Evolutionary conservation across 768 basidiomycete genomes (phyloP), one percentile per base, ranked within the genome.

Genomic region (Leccinum subtestaceum): DNA sequence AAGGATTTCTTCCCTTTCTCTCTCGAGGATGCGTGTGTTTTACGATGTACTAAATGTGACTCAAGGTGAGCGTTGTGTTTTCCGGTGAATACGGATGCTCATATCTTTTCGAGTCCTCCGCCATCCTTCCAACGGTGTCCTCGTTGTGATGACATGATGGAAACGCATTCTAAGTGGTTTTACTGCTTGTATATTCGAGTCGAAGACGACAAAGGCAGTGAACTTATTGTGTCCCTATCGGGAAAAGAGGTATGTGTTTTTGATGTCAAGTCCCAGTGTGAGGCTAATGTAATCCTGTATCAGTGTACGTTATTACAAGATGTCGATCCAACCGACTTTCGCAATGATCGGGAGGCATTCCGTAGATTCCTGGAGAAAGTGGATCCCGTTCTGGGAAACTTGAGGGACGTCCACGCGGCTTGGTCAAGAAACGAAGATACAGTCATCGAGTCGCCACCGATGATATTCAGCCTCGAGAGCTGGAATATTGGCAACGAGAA

Each of bases 1-100:
- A 65, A 82, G 9, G 84, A 86, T 63, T 87, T 82, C 65, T 80
- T 77, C 63, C 88, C 88, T 1, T 72, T 77, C 32, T 65, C 76
- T 29, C 64, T 88, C 29, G 62, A 71, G 27, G 77, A 86, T 15
- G 82, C 78, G 15, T 77, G 81, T 36, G 72, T 75, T 25, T 71
- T 81, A 36, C 72, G 73, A 40, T 91, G 88, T 69, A 75, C 73
- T 7, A 77, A 76, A 4, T 90, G 88, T 70, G 65, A 78, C 8
- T 65, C 73, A 53, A 70, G 76, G 88, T 88, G 60, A 64, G 79
- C 13, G 21, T 13, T 51, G 23, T 31, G 43, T 36, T 36, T 46
- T 64, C 43, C 34, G 34, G 15, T 13, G 6, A n/a, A 4, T 36
- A 21, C 4, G 25, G 10, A 47, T 52, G 11, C 19, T 55, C 19